phyloP scores from a whole-genome alignment of 129 eudicot genomes.

The Pulicaria dysenterica region DNA sequence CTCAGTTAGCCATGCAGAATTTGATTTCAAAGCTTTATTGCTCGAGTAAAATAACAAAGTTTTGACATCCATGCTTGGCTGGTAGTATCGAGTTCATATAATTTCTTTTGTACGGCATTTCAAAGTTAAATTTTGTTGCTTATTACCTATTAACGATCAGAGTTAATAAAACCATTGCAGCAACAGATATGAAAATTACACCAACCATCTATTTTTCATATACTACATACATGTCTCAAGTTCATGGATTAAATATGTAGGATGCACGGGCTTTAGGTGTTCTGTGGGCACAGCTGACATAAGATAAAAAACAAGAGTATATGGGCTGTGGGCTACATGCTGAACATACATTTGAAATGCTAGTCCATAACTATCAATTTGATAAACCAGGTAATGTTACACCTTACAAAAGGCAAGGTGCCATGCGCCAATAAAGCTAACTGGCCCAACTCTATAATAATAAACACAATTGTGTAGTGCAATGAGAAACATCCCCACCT shows the following conservation, averaged over 20 bases:
- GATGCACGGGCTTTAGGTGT: slow-evolving; percentile 2
- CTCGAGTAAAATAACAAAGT: slow-evolving; percentile 2
- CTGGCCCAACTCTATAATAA: background rate
- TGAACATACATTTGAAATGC: background rate
- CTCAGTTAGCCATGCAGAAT: slow-evolving; percentile 7
- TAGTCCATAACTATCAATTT: background rate
- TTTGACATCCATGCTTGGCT: background rate
- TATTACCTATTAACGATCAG: background rate
- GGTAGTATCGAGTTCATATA: slow-evolving; percentile 6
- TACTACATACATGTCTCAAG: background rate
- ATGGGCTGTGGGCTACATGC: background rate
- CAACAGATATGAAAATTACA: slow-evolving; percentile 10
- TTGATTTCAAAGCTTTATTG: slow-evolving; percentile 4
- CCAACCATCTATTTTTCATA: background rate
- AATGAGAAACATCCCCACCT: background rate
- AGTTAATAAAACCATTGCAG: background rate
- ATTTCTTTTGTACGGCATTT: background rate
- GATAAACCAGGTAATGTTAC: background rate
- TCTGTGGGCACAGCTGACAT: background rate
- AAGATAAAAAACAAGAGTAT: background rate
- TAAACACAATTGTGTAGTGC: background rate
- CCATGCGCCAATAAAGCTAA: background rate
- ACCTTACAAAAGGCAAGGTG: background rate
- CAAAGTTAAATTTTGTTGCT: background rate
- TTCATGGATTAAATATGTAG: background rate